Conservation (phyloP, 352 stramenopile genomes). For the Phytophthora uliginosa region DNA sequence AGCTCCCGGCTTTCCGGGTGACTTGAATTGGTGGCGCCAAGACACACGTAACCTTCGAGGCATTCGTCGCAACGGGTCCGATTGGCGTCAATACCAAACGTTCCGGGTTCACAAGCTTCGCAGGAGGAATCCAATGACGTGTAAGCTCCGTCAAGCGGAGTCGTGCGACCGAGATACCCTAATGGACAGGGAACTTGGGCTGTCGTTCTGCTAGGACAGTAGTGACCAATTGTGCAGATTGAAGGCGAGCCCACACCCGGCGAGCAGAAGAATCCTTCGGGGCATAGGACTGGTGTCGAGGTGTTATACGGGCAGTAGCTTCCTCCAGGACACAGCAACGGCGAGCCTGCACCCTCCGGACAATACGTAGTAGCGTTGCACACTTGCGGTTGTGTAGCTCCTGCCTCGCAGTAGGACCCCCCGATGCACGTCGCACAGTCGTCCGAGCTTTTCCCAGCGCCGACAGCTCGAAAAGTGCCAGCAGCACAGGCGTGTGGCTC, state of each 20-base stretch:
- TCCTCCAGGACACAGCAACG: slow-evolving; percentile 66
- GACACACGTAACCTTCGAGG: slow-evolving; percentile 87
- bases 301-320: slow-evolving; percentile 85
- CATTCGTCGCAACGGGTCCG: slow-evolving; percentile 79
- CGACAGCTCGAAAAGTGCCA: slow-evolving; percentile 49
- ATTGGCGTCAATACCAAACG: slow-evolving; percentile 82
- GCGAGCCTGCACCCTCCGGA: slow-evolving; percentile 53
- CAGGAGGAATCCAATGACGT: slow-evolving; percentile 68
- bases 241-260: slow-evolving; percentile 38
- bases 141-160: slow-evolving; percentile 59
- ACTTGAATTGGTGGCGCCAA: slow-evolving; percentile 72
- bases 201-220: slow-evolving; percentile 70
- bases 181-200: slow-evolving; percentile 80
- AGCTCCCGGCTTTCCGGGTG: slow-evolving; percentile 54
- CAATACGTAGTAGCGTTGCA: slow-evolving; percentile 77
- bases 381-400: slow-evolving; percentile 52
- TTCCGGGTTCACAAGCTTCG: slow-evolving; percentile 81
- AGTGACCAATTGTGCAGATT: slow-evolving; percentile 67
- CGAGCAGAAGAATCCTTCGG: slow-evolving; percentile 83
- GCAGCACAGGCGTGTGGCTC: slow-evolving; percentile 51
- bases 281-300: slow-evolving; percentile 61
- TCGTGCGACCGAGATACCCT: slow-evolving; percentile 72
- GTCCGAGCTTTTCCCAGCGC: slow-evolving; percentile 43
- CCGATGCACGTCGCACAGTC: slow-evolving; percentile 64
- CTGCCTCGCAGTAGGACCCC: slow-evolving; percentile 71